phyloP scores from a whole-genome alignment of 257 asterid genomes.

The Fraxinus quadrangulata region DNA sequence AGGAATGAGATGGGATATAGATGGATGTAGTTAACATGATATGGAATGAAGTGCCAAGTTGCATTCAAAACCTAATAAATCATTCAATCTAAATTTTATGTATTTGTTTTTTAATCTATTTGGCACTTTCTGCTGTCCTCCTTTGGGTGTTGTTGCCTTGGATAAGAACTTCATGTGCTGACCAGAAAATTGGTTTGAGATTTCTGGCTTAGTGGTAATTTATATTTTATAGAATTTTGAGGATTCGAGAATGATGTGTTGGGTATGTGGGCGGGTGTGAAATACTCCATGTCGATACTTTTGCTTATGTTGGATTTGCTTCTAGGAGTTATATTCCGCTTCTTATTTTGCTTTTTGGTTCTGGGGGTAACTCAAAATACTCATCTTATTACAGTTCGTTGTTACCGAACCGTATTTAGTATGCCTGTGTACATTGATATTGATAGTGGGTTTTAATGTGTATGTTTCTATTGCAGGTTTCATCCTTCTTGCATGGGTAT shows the following conservation, averaged over 20 bases:
- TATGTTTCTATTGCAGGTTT: constrained; percentile 52
- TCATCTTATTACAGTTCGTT: neutral
- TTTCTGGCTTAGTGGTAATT: neutral
- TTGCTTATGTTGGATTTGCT: neutral
- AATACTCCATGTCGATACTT: neutral
- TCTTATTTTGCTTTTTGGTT: neutral
- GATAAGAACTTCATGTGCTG: neutral
- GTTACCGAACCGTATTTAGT: neutral
- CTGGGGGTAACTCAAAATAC: neutral
- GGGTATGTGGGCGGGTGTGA: neutral
- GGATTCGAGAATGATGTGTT: neutral
- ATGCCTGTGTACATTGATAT: neutral
- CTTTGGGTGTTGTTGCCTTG: neutral
- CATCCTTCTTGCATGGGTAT: constrained; percentile 91
- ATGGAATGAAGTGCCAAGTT: too few species aligned
- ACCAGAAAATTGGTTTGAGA: neutral
- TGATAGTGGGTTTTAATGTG: neutral
- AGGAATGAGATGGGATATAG: too few species aligned
- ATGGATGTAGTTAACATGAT: too few species aligned
- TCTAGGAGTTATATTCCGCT: neutral
- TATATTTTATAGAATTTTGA: neutral
- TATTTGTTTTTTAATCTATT: too few species aligned
- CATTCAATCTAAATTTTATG: too few species aligned
- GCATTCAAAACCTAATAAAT: too few species aligned
- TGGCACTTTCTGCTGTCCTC: neutral